These are phyloP conservation scores for Rubroboletus pulcherrimus DNA, from an alignment of 768 basidiomycete species.

Conservation along the genomic window DNA sequence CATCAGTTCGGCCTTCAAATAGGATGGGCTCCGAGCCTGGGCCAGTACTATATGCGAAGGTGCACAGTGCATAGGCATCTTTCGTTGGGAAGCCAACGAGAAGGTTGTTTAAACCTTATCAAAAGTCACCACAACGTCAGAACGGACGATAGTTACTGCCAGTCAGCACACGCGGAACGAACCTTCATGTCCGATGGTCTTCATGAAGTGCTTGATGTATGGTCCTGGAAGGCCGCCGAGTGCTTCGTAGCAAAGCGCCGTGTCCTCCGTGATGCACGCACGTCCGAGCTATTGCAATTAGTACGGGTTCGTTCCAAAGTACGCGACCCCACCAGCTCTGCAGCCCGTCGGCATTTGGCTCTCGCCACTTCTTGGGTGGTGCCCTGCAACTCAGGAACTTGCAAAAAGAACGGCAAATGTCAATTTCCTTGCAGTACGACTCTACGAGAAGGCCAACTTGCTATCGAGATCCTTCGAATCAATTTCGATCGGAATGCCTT, in stretches of 20 bases:
- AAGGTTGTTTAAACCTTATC: slow-evolving; percentile 72
- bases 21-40: slow-evolving; percentile 75
- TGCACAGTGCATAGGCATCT: slow-evolving; percentile 87
- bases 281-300: slow-evolving; percentile 39
- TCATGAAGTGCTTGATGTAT: slow-evolving; percentile 94
- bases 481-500: slow-evolving; percentile 65
- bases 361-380: slow-evolving; percentile 85
- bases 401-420: background rate
- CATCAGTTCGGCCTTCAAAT: slow-evolving; percentile 86
- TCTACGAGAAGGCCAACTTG: slow-evolving; percentile 35
- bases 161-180: slow-evolving; percentile 11
- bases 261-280: slow-evolving; percentile 84
- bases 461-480: slow-evolving; percentile 78
- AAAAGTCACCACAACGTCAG: background rate
- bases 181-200: slow-evolving; percentile 81
- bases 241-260: slow-evolving; percentile 87
- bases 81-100: slow-evolving; percentile 73
- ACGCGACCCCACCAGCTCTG: slow-evolving; percentile 59
- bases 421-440: background rate
- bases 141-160: background rate
- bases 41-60: slow-evolving; percentile 90
- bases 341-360: slow-evolving; percentile 83
- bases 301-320: background rate
- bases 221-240: slow-evolving; percentile 91
- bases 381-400: slow-evolving; percentile 94